A percentile compares a stretch with the other conserved stretches of the same genome.
Conservation (phyloP, 257 asterid genomes). For the Solanum ossicruentum region DNA sequence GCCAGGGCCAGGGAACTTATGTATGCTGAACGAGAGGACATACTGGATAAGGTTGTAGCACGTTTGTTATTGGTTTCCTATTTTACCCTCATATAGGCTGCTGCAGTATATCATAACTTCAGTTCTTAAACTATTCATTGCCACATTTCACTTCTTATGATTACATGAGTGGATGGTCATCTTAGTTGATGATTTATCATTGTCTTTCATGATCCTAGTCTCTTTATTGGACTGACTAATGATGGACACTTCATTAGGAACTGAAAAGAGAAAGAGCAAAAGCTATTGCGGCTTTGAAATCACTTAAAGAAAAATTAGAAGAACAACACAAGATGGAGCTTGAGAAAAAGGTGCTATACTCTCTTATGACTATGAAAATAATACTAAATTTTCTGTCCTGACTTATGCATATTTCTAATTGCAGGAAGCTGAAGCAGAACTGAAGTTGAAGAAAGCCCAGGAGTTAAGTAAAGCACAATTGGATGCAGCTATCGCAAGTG, state of each 20-base stretch:
- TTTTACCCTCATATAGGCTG: not conserved
- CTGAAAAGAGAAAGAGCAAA: conserved; percentile 61
- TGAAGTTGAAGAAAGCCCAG: conserved; percentile 44
- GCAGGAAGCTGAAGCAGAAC: conserved; percentile 73
- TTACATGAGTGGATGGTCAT: not conserved
- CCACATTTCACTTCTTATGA: not conserved
- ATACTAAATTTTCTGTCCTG: not conserved
- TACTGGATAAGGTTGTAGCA: conserved; percentile 64
- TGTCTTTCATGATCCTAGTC: not conserved
- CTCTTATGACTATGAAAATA: not conserved
- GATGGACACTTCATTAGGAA: conserved; percentile 42
- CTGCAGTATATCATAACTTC: not conserved
- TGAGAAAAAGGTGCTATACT: conserved; percentile 48
- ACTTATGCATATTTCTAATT: conserved; percentile 7
- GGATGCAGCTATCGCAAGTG: conserved; percentile 82
- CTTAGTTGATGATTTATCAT: not conserved
- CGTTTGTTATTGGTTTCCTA: conserved; percentile 2
- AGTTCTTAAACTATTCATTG: not conserved
- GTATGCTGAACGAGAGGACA: conserved; percentile 97
- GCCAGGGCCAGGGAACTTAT: conserved; percentile 97
- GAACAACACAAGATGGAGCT: conserved; percentile 53
- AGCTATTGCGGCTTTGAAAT: conserved; percentile 80
- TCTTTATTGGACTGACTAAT: not conserved
- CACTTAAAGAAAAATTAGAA: conserved; percentile 72
- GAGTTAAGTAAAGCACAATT: conserved; percentile 72